Evolutionary conservation across 2,329 filamentous ascomycete species (phyloP).

Genomic region (Xylariaceae sp.): DNA sequence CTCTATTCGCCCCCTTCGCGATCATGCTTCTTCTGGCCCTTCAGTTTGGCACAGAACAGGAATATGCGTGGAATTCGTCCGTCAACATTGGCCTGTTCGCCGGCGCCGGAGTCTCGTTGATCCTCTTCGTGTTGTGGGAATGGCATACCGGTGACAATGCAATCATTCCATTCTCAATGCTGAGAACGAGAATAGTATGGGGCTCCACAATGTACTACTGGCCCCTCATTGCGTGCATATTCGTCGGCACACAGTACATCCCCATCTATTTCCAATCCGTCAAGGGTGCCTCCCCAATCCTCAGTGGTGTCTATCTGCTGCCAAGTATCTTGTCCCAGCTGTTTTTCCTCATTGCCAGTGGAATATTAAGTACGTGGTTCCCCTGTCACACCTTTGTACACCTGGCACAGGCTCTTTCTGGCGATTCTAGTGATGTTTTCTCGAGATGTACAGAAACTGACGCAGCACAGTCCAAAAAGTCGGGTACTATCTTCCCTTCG

Average conservation of each 20-base stretch:
- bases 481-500: conserved; percentile 29
- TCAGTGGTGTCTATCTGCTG: conserved; percentile 33
- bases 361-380: conserved; percentile 20
- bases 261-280: conserved; percentile 33
- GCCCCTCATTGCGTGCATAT: conserved; percentile 41
- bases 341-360: conserved; percentile 54
- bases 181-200: conserved; percentile 41
- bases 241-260: conserved; percentile 32
- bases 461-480: conserved; percentile 22
- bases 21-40: conserved; percentile 43
- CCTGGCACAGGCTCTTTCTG: too few species aligned
- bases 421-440: too few species aligned
- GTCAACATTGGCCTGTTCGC: conserved; percentile 39
- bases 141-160: conserved; percentile 40
- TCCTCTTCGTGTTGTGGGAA: conserved; percentile 41
- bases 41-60: conserved; percentile 39
- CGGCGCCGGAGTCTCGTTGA: conserved; percentile 30
- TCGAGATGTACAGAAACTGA: background rate
- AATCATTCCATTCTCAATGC: conserved; percentile 45
- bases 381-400: too few species aligned
- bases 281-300: conserved; percentile 25
- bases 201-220: conserved; percentile 38
- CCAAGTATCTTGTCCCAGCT: conserved; percentile 34
- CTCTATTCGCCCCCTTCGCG: conserved; percentile 39
- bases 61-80: conserved; percentile 37